Conservation (phyloP, 257 asterid species). For the Echites panduratus region DNA sequence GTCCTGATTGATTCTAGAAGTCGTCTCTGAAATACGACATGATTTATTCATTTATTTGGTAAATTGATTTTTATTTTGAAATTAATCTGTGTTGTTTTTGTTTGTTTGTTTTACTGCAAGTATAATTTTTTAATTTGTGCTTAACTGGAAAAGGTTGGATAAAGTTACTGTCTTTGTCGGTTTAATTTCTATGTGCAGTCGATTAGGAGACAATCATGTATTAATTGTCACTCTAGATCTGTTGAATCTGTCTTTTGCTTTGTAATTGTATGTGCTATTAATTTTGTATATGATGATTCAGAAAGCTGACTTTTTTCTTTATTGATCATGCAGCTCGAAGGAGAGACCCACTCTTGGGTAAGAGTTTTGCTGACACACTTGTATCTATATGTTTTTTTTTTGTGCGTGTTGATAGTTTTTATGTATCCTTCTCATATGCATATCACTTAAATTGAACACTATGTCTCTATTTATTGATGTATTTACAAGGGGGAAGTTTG, state of each 20-base stretch:
- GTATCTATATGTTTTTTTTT: not conserved
- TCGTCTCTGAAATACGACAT: no score
- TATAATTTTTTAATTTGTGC: not conserved
- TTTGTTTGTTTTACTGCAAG: not conserved
- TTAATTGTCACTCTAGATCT: slow-evolving; percentile 8
- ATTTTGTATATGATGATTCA: slow-evolving; percentile 10
- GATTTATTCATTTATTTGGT: no score
- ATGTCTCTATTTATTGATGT: no score
- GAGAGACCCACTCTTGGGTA: slow-evolving; percentile 99
- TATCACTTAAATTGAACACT: not conserved
- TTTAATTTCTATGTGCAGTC: not conserved
- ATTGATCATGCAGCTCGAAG: slow-evolving; percentile 77
- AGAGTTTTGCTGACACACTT: slow-evolving; percentile 20
- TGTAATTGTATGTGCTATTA: not conserved
- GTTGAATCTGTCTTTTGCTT: not conserved
- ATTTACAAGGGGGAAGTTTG: no score
- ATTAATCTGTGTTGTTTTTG: not conserved
- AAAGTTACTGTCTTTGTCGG: not conserved
- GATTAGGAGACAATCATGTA: not conserved
- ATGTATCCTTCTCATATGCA: not conserved
- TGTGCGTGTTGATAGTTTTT: not conserved
- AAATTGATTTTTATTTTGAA: no score
- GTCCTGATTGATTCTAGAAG: no score
- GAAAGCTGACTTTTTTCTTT: slow-evolving; percentile 16
- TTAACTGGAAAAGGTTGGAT: not conserved